A percentile compares a stretch with the other conserved stretches of the same genome.
These are phyloP conservation scores for Arctium lappa DNA, from an alignment of 129 eudicot species.

Conservation along the genomic window DNA sequence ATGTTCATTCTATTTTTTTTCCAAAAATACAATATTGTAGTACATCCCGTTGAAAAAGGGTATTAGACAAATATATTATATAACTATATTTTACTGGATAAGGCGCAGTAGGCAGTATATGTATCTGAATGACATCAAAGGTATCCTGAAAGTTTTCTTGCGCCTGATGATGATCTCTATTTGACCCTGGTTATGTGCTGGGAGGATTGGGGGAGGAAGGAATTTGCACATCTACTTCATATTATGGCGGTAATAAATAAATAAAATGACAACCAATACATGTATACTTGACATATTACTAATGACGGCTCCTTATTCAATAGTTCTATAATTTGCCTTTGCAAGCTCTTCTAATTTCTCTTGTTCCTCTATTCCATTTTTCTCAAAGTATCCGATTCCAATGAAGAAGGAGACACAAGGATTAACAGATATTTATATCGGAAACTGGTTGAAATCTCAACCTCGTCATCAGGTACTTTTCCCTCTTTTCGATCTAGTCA, in stretches of 20 bases:
- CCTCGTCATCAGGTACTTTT: constrained; percentile 81
- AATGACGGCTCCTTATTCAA: not conserved
- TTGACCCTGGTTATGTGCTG: not conserved
- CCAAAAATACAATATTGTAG: not conserved
- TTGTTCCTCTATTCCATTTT: not conserved
- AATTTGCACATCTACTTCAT: not conserved
- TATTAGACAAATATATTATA: not conserved
- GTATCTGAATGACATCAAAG: not conserved
- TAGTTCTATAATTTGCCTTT: not conserved
- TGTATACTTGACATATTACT: not conserved
- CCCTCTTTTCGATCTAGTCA: not conserved
- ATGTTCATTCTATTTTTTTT: not conserved
- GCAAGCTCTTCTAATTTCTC: not conserved
- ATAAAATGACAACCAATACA: not conserved
- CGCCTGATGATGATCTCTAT: not conserved
- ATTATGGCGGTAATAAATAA: not conserved
- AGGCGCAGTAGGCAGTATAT: not conserved
- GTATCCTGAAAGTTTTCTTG: not conserved
- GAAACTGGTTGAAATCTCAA: constrained; percentile 87
- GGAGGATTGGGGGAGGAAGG: not conserved
- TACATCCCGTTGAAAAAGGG: not conserved
- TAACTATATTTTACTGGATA: not conserved
- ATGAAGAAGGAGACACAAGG: constrained; percentile 90
- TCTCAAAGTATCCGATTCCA: constrained; percentile 74
- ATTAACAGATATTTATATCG: constrained; percentile 70